Evolutionary conservation across 2,329 filamentous ascomycete genomes (phyloP), one percentile per base, ranked within the genome.

Genomic region (Akanthomyces muscarius): DNA sequence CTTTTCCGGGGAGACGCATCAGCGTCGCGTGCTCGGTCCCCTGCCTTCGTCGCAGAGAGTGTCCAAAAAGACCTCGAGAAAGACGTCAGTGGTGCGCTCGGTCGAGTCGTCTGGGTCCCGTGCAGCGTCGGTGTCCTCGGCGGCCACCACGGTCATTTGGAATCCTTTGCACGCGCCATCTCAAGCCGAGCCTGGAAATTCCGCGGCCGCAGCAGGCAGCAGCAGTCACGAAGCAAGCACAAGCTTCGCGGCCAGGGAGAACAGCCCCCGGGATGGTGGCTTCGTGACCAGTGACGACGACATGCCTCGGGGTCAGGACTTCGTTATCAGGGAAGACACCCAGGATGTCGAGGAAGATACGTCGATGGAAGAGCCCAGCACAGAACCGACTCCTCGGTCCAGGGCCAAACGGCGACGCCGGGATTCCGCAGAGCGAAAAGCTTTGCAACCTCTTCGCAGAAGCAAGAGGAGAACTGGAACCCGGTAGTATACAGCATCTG

Each of bases 11-110:
- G 21, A 21, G 23, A n/a, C 45, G 21, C 10, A n/a, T 5, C 45
- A 59, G 45, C 56, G 45, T 8, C 56, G 45, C 14, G 56, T 59
- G 13, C 45, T 59, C 23, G 56, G 45, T n/a, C 56, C 56, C 16
- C 13, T 50, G 30, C 56, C 45, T n/a, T 59, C 56, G 33, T 21
- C 36, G 23, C 56, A 51, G 30, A 41, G 56, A 13, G 47, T 59
- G 33, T 59, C 56, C 33, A 59, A 50, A 13, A 16, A 4, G 56
- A 23, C 33, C 21, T 14, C 11, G 33, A 14, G 45, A 16, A 2
- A 6, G 13, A 23, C 6, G 36, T 2, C 28, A 44, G 33, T 45
- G n/a, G 3, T 41, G 7, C 23, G 41, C 6, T 23, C 41, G 25
- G 30, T 10, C 8, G 54, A 16, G n/a, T 25, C 44, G 8, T 28